Evolutionary conservation across 2,329 filamentous ascomycete species (phyloP), one percentile per base, ranked within the genome.

Genomic region (Aspergillus sp.): DNA sequence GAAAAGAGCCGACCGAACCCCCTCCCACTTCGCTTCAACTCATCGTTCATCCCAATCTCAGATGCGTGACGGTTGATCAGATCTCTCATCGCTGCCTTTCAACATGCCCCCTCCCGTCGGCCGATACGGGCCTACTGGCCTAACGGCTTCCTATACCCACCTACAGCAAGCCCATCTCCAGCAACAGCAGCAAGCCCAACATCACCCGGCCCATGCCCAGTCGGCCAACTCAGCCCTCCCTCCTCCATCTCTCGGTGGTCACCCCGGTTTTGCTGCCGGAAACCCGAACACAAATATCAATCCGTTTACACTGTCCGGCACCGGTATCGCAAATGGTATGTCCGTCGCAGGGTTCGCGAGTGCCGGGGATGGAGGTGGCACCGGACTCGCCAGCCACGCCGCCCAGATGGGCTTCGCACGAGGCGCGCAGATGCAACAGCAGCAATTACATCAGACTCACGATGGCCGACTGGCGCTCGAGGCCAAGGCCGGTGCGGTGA

Each of bases 361-460:
- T 64, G 85, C 79, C 50, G 84, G 84, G 8, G 88, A 87, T 64
- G 78, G 81, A 57, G 82, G 82, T 23, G 80, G 81, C 60, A 89
- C 90, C 19, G 91, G 92, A 1, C 85, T 96, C 54, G 91, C 88
- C 32, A 94, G 91, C 75, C 91, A 96, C 75, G 92, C 91, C 64
- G 92, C 91, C 61, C 88, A 94, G 71, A 90, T 95, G 84, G 89
- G 91, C 6, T 97, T 97, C 74, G 86, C 89, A 60, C 88, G 94
- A 72, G 90, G 88, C 75, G 89, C 81, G 75, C 82, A 76, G 71
- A 85, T 88, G 73, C 85, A 88, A 67, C 84, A 85, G 60, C 84
- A 87, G 63, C 78, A 81, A 64, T 68, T 77, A 67, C 77, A 78
- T 59, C 78, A 80, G 58, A 74, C 73, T 44, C 79, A 86, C 61